Evolutionary conservation across 179 eudicot genomes (phyloP).

Genomic region (Patellifolia procumbens): DNA sequence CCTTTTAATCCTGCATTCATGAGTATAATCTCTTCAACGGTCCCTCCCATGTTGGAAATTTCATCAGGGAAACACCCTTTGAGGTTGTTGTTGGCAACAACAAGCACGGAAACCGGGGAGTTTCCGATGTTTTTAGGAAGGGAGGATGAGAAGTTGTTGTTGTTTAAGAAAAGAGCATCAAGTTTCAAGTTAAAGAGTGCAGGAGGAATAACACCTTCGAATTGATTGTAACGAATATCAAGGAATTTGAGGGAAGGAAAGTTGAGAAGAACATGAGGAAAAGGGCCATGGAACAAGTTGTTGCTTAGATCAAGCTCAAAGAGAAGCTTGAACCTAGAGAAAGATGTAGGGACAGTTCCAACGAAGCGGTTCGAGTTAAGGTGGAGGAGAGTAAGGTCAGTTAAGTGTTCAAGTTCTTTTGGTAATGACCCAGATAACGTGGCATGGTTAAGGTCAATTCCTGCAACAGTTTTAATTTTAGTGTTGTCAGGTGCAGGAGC

Average conservation of each 20-base stretch:
- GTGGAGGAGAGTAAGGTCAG: slow-evolving; percentile 57
- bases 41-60: slow-evolving; percentile 35
- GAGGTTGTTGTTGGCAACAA: slow-evolving; percentile 43
- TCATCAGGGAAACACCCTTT: slow-evolving; percentile 43
- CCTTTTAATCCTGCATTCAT: slow-evolving; percentile 36
- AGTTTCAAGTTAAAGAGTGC: slow-evolving; percentile 41
- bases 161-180: slow-evolving; percentile 50
- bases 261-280: too few relatives aligned
- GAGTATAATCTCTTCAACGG: slow-evolving; percentile 41
- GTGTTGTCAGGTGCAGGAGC: slow-evolving; percentile 47
- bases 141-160: slow-evolving; percentile 36
- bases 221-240: slow-evolving; percentile 48
- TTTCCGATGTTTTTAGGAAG: slow-evolving; percentile 41
- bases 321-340: slow-evolving; percentile 29
- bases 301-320: slow-evolving; percentile 55
- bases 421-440: slow-evolving; percentile 44
- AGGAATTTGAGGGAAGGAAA: slow-evolving; percentile 47
- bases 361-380: slow-evolving; percentile 50
- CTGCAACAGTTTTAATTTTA: slow-evolving; percentile 42
- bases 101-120: slow-evolving; percentile 46
- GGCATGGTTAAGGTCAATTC: slow-evolving; percentile 62
- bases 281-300: slow-evolving; percentile 43
- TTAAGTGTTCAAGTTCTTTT: slow-evolving; percentile 41
- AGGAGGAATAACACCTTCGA: slow-evolving; percentile 38
- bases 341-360: slow-evolving; percentile 32